phyloP scores from a whole-genome alignment of 805 yeast species.

The Candida nemodendra region DNA sequence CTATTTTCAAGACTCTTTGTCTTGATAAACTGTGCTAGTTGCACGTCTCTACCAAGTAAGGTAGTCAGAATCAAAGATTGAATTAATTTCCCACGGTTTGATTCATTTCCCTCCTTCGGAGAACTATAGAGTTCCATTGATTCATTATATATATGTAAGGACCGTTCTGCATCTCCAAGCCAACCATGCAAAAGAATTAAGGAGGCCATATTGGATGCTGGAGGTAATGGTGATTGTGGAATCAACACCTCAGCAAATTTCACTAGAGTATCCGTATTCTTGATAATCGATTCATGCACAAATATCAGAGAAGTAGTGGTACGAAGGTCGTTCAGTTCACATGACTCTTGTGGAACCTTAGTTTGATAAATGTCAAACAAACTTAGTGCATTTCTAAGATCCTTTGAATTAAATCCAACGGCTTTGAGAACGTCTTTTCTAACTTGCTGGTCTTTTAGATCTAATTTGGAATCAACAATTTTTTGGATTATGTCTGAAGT shows the following conservation, averaged over 20 bases:
- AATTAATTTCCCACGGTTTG: slow-evolving; percentile 21
- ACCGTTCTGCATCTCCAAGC: slow-evolving; percentile 29
- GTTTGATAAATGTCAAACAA: slow-evolving; percentile 26
- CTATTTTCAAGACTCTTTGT: slow-evolving; percentile 27
- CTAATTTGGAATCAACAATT: slow-evolving; percentile 17
- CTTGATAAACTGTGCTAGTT: slow-evolving; percentile 33
- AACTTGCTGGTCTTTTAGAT: slow-evolving; percentile 7
- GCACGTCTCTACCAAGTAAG: slow-evolving; percentile 28
- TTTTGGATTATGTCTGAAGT: slow-evolving; percentile 12
- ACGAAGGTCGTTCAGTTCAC: slow-evolving; percentile 20
- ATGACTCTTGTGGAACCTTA: slow-evolving; percentile 24
- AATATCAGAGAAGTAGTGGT: slow-evolving; percentile 23
- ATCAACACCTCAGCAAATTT: slow-evolving; percentile 27
- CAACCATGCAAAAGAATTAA: slow-evolving; percentile 28
- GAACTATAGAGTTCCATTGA: slow-evolving; percentile 21
- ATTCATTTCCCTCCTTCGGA: slow-evolving; percentile 14
- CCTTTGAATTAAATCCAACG: slow-evolving; percentile 24
- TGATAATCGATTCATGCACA: slow-evolving; percentile 23
- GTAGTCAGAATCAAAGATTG: slow-evolving; percentile 28
- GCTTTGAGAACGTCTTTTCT: slow-evolving; percentile 20
- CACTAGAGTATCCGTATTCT: slow-evolving; percentile 13
- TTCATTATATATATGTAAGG: slow-evolving; percentile 33
- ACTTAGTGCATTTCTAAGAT: slow-evolving; percentile 22
- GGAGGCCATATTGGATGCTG: slow-evolving; percentile 25
- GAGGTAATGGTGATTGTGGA: slow-evolving; percentile 28